Evolutionary conservation across 1,284 basidiomycete genomes (phyloP).

Genomic region (Phlebopus sp.): DNA sequence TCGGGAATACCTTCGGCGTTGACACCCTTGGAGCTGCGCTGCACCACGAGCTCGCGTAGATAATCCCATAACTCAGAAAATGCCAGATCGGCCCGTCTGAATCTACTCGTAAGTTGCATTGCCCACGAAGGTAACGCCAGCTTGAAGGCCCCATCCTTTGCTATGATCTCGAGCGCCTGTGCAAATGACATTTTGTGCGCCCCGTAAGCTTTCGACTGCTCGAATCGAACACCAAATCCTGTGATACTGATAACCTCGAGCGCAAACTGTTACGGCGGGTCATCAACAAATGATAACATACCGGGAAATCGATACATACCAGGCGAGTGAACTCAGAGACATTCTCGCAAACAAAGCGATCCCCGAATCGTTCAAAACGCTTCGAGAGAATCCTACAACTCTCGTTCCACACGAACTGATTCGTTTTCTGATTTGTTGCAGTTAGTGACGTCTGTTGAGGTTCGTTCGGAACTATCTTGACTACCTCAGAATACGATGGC

Average conservation of each 20-base stretch:
- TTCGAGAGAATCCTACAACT: not conserved
- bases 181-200: conserved; percentile 53
- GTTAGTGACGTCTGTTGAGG: not conserved
- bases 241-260: not conserved
- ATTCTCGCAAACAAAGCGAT: not conserved
- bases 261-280: not conserved
- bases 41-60: conserved; percentile 53
- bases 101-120: conserved; percentile 37
- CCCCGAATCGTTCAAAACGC: not conserved
- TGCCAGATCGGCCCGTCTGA: conserved; percentile 38
- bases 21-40: conserved; percentile 36
- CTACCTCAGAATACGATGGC: not conserved
- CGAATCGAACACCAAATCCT: not conserved
- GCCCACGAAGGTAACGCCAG: conserved; percentile 45
- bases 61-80: conserved; percentile 45
- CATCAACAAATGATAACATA: not conserved
- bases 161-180: conserved; percentile 48
- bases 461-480: not conserved
- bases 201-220: conserved; percentile 28
- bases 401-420: not conserved
- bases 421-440: not conserved
- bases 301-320: not conserved
- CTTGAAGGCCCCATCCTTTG: conserved; percentile 41
- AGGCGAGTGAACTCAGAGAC: not conserved
- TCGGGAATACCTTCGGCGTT: conserved; percentile 31